These are phyloP conservation scores for Xylaria sp. DNA, from an alignment of 2,329 filamentous ascomycete genomes.

Conservation along the genomic window DNA sequence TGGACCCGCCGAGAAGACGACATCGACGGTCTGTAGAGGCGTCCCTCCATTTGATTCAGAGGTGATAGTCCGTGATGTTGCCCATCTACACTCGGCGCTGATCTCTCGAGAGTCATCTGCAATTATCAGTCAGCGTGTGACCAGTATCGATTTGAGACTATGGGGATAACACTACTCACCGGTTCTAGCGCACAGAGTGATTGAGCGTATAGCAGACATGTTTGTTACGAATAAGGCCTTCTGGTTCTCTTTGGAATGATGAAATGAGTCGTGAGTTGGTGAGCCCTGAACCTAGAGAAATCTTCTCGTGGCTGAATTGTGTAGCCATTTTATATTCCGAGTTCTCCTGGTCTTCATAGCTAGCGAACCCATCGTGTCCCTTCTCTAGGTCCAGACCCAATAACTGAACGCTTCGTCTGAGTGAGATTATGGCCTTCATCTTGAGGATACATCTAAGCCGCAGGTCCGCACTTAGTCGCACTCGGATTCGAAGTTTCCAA, in stretches of 20 bases:
- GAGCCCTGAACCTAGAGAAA: not conserved
- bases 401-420: constrained; percentile 1
- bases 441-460: not conserved
- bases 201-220: constrained; percentile 23
- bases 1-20: constrained; percentile 32
- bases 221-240: not conserved
- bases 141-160: not conserved
- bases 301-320: not conserved
- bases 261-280: not conserved
- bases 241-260: not conserved
- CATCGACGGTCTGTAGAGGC: constrained; percentile 38
- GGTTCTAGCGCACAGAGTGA: constrained; percentile 13
- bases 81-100: constrained; percentile 36
- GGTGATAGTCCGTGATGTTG: constrained; percentile 16
- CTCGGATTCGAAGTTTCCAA: not conserved
- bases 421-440: constrained; percentile 9
- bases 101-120: constrained; percentile 28
- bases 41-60: constrained; percentile 22
- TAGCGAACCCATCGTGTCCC: not conserved
- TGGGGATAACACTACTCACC: constrained; percentile 19
- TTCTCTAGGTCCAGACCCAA: not conserved
- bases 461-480: not conserved
- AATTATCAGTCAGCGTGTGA: not conserved
- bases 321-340: constrained; percentile 19
- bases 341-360: not conserved